phyloP scores from a whole-genome alignment of 108 stramenopile species.

The Cyclostephanos invisitatus region DNA sequence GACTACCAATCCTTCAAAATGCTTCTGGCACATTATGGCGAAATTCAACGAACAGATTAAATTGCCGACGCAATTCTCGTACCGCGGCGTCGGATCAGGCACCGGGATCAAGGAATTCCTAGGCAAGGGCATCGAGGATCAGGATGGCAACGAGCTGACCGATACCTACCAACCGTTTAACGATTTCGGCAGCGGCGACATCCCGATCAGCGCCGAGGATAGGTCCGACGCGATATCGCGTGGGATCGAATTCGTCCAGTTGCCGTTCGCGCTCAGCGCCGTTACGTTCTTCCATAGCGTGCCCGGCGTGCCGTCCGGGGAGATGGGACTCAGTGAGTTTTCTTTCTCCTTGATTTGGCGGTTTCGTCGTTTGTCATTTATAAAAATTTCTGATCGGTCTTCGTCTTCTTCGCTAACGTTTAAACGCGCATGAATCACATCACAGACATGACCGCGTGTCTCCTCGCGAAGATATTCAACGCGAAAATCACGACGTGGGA shows the following conservation, averaged over 20 bases:
- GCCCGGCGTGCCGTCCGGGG: conserved; percentile 53
- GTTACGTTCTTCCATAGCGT: conserved; percentile 81
- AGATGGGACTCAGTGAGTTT: conserved; percentile 9
- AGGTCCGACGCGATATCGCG: conserved; percentile 37
- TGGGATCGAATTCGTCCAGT: conserved; percentile 60
- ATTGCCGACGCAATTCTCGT: conserved; percentile 69
- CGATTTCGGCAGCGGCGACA: conserved; percentile 84
- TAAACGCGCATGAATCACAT: no score
- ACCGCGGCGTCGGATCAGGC: conserved; percentile 86
- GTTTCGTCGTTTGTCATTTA: no score
- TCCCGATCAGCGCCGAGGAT: conserved; percentile 58
- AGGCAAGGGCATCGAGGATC: conserved; percentile 45
- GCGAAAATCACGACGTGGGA: conserved; percentile 77
- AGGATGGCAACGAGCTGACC: conserved; percentile 18
- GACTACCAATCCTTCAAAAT: conserved; percentile 89
- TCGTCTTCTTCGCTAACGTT: no score
- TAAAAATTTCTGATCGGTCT: no score
- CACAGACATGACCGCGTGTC: conserved; percentile 75
- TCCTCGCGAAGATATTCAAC: conserved; percentile 73
- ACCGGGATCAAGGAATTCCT: conserved; percentile 79
- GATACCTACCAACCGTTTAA: conserved; percentile 36
- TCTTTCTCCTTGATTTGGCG: no score
- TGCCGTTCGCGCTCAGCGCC: conserved; percentile 77
- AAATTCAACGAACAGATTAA: conserved; percentile 62
- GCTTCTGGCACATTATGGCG: conserved; percentile 81